These are phyloP conservation scores for Paramecium sonneborni DNA, from an alignment of 73 alveolate genomes.

Conservation along the genomic window DNA sequence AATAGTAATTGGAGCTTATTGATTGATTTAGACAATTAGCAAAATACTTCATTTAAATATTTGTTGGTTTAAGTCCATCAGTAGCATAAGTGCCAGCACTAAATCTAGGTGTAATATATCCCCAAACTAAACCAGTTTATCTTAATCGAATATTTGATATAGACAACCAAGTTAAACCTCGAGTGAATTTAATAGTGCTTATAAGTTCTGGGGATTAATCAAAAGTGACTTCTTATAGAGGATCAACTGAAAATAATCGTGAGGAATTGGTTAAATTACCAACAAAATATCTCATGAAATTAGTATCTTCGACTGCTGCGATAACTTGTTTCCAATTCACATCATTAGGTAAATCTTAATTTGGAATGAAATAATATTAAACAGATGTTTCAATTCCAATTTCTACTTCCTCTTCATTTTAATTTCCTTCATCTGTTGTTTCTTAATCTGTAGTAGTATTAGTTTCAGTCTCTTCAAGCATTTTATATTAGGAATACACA, in stretches of 20 bases:
- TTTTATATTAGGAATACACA: background rate
- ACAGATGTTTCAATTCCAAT: background rate
- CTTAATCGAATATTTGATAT: constrained; percentile 14
- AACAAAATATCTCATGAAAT: constrained; percentile 1
- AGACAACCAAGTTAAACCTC: constrained; percentile 33
- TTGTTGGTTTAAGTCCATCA: background rate
- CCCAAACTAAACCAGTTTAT: constrained; percentile 44
- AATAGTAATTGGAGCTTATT: background rate
- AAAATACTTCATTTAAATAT: constrained; percentile 10
- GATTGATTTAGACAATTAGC: constrained; percentile 43
- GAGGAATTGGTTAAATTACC: constrained; percentile 35
- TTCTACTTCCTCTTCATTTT: background rate
- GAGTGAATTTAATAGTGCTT: background rate
- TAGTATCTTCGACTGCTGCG: background rate
- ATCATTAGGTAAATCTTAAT: constrained; percentile 7
- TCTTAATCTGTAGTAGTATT: background rate
- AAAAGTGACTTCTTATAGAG: background rate
- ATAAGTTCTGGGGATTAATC: background rate
- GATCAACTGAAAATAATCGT: background rate
- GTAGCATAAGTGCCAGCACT: background rate
- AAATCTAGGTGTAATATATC: constrained; percentile 8
- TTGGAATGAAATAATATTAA: constrained; percentile 12
- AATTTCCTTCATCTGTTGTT: background rate
- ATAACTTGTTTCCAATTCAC: background rate
- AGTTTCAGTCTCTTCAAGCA: background rate